Percentiles rank a stretch among this genome's conserved stretches.
phyloP scores from a whole-genome alignment of 176 grass and related monocot species.

The Oryza meridionalis region DNA sequence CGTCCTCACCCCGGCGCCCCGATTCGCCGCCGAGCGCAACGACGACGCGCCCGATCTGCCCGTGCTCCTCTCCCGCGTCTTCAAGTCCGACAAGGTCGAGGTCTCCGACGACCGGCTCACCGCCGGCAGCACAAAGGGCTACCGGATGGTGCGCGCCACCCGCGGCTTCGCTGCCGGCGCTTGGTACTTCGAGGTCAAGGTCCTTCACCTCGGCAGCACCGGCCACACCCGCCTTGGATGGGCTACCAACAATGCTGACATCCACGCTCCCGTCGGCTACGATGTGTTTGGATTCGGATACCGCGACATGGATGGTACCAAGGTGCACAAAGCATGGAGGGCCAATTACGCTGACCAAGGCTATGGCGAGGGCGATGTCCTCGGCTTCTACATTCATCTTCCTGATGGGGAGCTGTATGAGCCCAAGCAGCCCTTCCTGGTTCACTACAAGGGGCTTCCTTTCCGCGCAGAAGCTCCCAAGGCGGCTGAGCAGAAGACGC shows the following conservation, averaged over 20 bases:
- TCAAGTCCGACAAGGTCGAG: slow-evolving; percentile 80
- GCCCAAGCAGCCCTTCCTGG: slow-evolving; percentile 68
- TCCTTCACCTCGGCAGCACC: slow-evolving; percentile 54
- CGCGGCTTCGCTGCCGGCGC: slow-evolving; percentile 68
- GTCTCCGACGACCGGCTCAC: slow-evolving; percentile 77
- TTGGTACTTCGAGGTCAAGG: slow-evolving; percentile 87
- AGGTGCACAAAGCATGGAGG: slow-evolving; percentile 84
- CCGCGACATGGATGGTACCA: slow-evolving; percentile 77
- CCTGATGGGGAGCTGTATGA: slow-evolving; percentile 74
- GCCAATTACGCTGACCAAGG: slow-evolving; percentile 66
- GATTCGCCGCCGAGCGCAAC: slow-evolving; percentile 61
- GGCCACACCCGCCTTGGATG: slow-evolving; percentile 86
- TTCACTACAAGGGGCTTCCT: slow-evolving; percentile 83
- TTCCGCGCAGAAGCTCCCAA: slow-evolving; percentile 67
- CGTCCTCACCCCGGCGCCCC: slow-evolving; percentile 72
- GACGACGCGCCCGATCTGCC: slow-evolving; percentile 60
- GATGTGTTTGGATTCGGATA: slow-evolving; percentile 78
- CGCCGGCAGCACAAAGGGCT: slow-evolving; percentile 80
- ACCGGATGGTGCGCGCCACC: slow-evolving; percentile 90
- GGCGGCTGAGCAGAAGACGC: slow-evolving; percentile 64
- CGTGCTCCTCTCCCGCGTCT: slow-evolving; percentile 83
- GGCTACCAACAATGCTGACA: slow-evolving; percentile 87
- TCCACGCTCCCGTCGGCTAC: slow-evolving; percentile 83
- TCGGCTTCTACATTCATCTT: slow-evolving; percentile 89
- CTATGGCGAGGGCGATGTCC: slow-evolving; percentile 71